Conservation (phyloP, 768 basidiomycete genomes). For the Xerocomus potaroensis region DNA sequence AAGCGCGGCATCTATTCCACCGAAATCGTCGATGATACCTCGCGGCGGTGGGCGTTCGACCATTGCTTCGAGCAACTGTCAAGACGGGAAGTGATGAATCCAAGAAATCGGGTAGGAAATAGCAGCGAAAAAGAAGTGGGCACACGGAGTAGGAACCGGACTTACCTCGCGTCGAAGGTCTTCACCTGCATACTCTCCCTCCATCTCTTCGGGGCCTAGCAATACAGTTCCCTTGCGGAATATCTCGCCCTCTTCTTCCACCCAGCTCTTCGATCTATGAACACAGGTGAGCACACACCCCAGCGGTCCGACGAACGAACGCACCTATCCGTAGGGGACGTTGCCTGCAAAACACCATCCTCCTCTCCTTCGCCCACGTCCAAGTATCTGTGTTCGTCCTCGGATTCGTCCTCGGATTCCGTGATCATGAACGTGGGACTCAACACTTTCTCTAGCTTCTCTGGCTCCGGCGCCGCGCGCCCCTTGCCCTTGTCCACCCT, state of each 20-base stretch:
- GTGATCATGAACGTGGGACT: conserved; percentile 57
- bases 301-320: conserved; percentile 13
- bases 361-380: conserved; percentile 36
- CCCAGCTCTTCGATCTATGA: conserved; percentile 68
- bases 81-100: background rate
- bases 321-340: conserved; percentile 47
- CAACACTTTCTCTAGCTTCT: conserved; percentile 66
- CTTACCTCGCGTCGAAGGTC: conserved; percentile 76
- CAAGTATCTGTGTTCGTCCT: conserved; percentile 33
- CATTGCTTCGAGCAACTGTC: conserved; percentile 80
- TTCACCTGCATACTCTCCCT: conserved; percentile 85
- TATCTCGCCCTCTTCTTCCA: conserved; percentile 94
- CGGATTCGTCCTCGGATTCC: conserved; percentile 52
- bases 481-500: conserved; percentile 77
- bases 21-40: conserved; percentile 60
- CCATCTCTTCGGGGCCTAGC: conserved; percentile 81
- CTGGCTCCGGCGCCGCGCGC: conserved; percentile 62
- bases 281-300: background rate
- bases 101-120: too few relatives aligned
- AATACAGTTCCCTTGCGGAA: conserved; percentile 87
- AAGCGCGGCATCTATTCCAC: conserved; percentile 36
- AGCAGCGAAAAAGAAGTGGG: too few relatives aligned
- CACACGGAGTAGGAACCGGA: background rate
- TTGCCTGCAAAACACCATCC: conserved; percentile 10
- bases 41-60: conserved; percentile 82